Conservation (phyloP, 208 protist species). For the Trypanosoma scelopori region DNA sequence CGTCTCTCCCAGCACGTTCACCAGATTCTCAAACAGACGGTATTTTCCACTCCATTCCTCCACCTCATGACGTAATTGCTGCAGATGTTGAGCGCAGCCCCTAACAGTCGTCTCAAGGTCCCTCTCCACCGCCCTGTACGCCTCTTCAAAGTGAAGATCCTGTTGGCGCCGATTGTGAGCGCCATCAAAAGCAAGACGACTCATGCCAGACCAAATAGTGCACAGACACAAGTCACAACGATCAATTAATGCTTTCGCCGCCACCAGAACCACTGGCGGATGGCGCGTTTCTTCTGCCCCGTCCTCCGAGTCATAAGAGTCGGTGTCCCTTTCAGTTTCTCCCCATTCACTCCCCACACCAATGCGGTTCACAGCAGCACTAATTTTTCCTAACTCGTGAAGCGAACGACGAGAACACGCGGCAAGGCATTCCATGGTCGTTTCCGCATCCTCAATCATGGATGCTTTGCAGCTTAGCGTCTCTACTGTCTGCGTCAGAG, state of each 20-base stretch:
- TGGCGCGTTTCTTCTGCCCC: slow-evolving; percentile 6
- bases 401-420: slow-evolving; percentile 18
- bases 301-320: slow-evolving; percentile 23
- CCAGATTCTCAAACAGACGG: slow-evolving; percentile 7
- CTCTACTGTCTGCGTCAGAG: slow-evolving; percentile 1
- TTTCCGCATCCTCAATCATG: slow-evolving; percentile 18
- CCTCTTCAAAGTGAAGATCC: slow-evolving; percentile 22
- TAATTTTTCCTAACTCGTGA: slow-evolving; percentile 23
- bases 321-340: slow-evolving; percentile 1
- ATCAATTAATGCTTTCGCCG: slow-evolving; percentile 18
- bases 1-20: neutral
- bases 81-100: slow-evolving; percentile 6
- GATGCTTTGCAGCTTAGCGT: neutral
- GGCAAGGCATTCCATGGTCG: slow-evolving; percentile 17
- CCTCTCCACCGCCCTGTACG: slow-evolving; percentile 12
- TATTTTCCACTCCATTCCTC: slow-evolving; percentile 10
- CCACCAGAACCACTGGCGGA: slow-evolving; percentile 7
- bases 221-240: slow-evolving; percentile 23
- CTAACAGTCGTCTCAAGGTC: slow-evolving; percentile 12
- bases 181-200: slow-evolving; percentile 18
- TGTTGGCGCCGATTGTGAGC: slow-evolving; percentile 14
- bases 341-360: neutral
- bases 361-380: slow-evolving; percentile 12
- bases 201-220: slow-evolving; percentile 27
- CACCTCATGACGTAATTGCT: slow-evolving; percentile 14